phyloP scores from a whole-genome alignment of 1,139 yeast genomes.

The Candida sanyaensis region DNA sequence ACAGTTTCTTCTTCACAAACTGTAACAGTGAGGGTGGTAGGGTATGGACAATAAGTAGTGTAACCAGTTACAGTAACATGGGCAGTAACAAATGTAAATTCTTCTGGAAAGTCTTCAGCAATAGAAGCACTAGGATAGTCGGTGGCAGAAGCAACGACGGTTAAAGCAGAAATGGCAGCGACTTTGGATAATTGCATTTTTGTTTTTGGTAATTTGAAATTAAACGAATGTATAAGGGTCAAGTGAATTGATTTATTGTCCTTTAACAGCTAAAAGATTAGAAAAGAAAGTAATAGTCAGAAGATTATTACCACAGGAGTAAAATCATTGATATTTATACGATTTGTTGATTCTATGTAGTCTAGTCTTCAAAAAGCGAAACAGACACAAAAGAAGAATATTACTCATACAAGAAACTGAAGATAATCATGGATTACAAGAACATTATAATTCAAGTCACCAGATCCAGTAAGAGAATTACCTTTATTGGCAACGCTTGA shows the following conservation, averaged over 20 bases:
- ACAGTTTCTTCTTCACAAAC: conserved; percentile 21
- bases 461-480: too few species aligned
- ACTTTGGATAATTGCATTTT: conserved; percentile 42
- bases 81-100: conserved; percentile 39
- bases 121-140: conserved; percentile 19
- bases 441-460: neutral
- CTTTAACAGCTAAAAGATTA: conserved; percentile 13
- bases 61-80: conserved; percentile 35
- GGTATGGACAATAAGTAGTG: conserved; percentile 40
- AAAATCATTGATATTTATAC: too few species aligned
- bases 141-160: neutral
- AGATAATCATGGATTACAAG: neutral
- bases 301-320: too few species aligned
- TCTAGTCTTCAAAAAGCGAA: too few species aligned
- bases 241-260: conserved; percentile 2
- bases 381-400: too few species aligned
- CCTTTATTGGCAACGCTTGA: too few species aligned
- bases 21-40: conserved; percentile 34
- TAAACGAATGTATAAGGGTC: conserved; percentile 14
- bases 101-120: conserved; percentile 31
- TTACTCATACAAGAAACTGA: too few species aligned
- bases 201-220: neutral
- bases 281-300: too few species aligned
- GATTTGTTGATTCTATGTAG: too few species aligned
- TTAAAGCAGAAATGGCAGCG: conserved; percentile 34